A percentile compares a stretch with the other conserved stretches of the same genome.
These are phyloP conservation scores for Ascoidea tarda DNA, from an alignment of 805 yeast species.

Conservation along the genomic window DNA sequence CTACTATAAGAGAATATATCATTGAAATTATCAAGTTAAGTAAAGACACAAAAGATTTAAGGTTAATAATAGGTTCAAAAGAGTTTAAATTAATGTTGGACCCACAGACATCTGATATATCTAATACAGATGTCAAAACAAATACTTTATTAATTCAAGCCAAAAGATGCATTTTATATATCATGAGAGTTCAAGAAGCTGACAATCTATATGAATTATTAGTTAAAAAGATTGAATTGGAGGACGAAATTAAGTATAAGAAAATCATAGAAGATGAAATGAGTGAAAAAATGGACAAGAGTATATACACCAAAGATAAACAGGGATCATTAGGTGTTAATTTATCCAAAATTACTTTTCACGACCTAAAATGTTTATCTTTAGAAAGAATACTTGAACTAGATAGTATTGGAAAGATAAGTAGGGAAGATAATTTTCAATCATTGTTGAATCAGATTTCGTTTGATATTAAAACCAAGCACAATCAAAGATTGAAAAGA, in stretches of 20 bases:
- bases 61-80: conserved; percentile 15
- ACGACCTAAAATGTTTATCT: conserved; percentile 64
- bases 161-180: conserved; percentile 66
- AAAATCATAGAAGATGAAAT: conserved; percentile 37
- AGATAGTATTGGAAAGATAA: conserved; percentile 50
- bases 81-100: conserved; percentile 27
- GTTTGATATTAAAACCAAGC: conserved; percentile 43
- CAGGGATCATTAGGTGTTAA: conserved; percentile 33
- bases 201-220: conserved; percentile 55
- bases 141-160: conserved; percentile 55
- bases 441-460: conserved; percentile 74
- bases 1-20: neutral
- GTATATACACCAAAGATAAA: conserved; percentile 26
- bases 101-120: conserved; percentile 5
- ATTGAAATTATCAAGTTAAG: neutral
- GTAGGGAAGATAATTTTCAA: conserved; percentile 64
- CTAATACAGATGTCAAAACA: conserved; percentile 37
- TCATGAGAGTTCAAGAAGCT: conserved; percentile 65
- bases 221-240: conserved; percentile 47
- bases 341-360: conserved; percentile 37
- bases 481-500: conserved; percentile 21
- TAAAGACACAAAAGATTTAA: conserved; percentile 1
- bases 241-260: conserved; percentile 55
- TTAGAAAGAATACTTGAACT: conserved; percentile 64
- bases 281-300: conserved; percentile 19